Conservation (phyloP, 2,329 filamentous ascomycete genomes). For the Sporothrix phasma region DNA sequence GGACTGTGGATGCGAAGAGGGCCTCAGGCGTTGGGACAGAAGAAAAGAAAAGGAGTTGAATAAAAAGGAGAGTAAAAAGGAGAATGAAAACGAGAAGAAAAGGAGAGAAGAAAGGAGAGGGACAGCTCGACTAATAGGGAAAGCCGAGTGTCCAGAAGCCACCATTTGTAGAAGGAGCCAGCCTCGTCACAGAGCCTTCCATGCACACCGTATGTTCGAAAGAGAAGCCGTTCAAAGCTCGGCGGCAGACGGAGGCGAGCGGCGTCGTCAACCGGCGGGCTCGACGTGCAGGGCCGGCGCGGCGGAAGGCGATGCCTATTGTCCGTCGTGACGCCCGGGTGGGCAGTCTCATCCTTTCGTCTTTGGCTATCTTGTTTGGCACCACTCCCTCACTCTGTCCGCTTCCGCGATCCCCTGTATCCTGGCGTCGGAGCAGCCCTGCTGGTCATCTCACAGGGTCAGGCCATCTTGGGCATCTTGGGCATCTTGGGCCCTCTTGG, state of each 20-base stretch:
- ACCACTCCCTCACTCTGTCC: background rate
- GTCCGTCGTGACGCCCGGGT: slow-evolving; percentile 11
- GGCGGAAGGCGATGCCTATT: slow-evolving; percentile 25
- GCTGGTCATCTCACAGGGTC: too few relatives aligned
- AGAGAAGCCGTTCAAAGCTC: background rate
- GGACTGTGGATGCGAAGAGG: background rate
- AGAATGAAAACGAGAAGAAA: background rate
- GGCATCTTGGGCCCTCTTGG: too few relatives aligned
- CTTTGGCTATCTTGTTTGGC: background rate
- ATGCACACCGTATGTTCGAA: background rate
- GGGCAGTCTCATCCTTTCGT: background rate
- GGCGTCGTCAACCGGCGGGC: background rate
- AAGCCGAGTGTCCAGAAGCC: background rate
- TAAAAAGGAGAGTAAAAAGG: background rate
- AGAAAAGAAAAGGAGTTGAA: background rate
- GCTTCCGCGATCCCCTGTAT: too few relatives aligned
- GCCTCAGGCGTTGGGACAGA: background rate
- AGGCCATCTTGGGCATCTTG: too few relatives aligned
- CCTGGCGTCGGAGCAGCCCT: too few relatives aligned
- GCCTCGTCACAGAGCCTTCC: background rate
- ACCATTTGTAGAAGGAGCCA: background rate
- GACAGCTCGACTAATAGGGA: background rate
- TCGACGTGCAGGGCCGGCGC: slow-evolving; percentile 6
- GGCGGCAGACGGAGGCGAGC: background rate
- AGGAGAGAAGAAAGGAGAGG: background rate